Evolutionary conservation across 2,329 filamentous ascomycete genomes (phyloP).

Genomic region (Paraphoma sp.): DNA sequence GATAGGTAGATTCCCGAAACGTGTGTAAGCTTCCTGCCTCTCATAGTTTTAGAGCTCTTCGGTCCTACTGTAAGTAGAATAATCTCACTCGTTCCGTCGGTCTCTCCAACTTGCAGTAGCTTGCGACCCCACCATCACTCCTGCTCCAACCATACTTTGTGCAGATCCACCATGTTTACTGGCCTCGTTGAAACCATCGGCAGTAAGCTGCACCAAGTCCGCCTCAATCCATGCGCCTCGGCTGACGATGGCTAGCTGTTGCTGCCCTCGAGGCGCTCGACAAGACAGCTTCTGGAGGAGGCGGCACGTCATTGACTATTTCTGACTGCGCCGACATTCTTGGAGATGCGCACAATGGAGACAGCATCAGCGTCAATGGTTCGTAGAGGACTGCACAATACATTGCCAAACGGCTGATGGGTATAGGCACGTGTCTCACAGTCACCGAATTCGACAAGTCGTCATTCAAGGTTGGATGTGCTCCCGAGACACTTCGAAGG

Average conservation of each 20-base stretch:
- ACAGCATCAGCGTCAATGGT: conserved; percentile 95
- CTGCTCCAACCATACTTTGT: conserved; percentile 13
- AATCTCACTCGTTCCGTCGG: too few species aligned
- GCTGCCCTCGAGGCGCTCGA: conserved; percentile 81
- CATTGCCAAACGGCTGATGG: not conserved
- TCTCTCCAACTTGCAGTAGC: conserved; percentile 3
- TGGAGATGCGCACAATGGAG: conserved; percentile 81
- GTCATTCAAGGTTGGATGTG: conserved; percentile 88
- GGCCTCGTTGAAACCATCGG: conserved; percentile 73
- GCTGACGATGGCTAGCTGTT: conserved; percentile 68
- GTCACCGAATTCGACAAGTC: conserved; percentile 73
- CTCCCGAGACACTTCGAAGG: conserved; percentile 92
- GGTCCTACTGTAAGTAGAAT: too few species aligned
- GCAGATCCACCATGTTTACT: conserved; percentile 77
- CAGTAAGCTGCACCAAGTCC: conserved; percentile 63
- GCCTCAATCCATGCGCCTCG: conserved; percentile 19
- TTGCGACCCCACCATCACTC: conserved; percentile 27
- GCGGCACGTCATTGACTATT: conserved; percentile 91
- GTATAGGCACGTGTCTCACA: conserved; percentile 81
- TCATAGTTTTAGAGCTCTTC: too few species aligned
- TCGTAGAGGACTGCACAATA: conserved; percentile 14
- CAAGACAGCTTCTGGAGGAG: conserved; percentile 70
- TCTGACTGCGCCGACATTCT: conserved; percentile 77
- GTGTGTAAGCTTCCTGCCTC: too few species aligned
- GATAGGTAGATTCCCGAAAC: too few species aligned